Evolutionary conservation across 768 basidiomycete species (phyloP), one percentile per base, ranked within the genome.

Genomic region (Termitomyces sp.): DNA sequence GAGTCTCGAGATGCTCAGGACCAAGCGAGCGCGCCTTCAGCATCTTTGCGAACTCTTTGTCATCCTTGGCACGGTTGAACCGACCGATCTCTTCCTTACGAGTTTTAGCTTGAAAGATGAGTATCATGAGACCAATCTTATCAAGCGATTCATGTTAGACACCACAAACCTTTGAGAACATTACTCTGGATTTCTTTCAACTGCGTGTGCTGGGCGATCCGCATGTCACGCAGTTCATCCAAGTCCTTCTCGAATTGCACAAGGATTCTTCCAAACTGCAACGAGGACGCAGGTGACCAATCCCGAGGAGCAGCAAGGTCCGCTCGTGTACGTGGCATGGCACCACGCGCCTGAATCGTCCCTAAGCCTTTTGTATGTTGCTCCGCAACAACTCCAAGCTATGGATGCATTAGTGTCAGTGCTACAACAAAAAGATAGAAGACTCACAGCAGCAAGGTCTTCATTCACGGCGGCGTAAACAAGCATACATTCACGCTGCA

Each of bases 1-100:
- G 95, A 1, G 85, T 89, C 69, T 96, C 94, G 15, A 87, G 79
- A 68, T 94, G 89, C 68, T 98, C 94, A 0, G 96, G 94, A 13
- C 90, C 90, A n/a, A 95, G 74, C n/a, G 89, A 87, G 51, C 90
- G 81, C 3, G 85, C 78, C 68, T 84, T 87, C 57, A 92, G 74
- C 79, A 90, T 84, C 67, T 86, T 89, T 11, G 86, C 83, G 71
- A 96, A 92, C 58, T 90, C 89, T 3, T 85, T 81, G 69, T 98
- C 94, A 35, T 80, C 81, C 62, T 86, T 85, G 1, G 94, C 94
- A 66, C 84, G 86, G 58, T 87, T 80, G 72, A 93, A 95, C 5
- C 92, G 85, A 18, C 79, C 77, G 28, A 93, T 89, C 68, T 97
- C 94, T 70, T 95, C 94, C 65, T 84, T 84, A 65, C 91, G 86